Evolutionary conservation across 1,284 basidiomycete species (phyloP).

Genomic region (Leucoagaricus sp.): DNA sequence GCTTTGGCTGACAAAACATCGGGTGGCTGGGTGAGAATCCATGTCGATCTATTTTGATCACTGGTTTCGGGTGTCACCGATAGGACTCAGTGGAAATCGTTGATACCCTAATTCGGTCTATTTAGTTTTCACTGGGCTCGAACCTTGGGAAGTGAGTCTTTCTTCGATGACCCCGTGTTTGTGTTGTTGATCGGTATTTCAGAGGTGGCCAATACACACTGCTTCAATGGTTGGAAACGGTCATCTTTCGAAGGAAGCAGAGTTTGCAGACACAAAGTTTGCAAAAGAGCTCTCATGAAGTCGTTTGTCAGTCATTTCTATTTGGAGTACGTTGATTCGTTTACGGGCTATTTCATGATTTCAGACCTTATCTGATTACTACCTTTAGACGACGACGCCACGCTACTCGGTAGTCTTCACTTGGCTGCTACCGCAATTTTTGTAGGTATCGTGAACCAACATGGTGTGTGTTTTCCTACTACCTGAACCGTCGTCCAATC

Average conservation of each 20-base stretch:
- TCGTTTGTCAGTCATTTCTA: constrained; percentile 77
- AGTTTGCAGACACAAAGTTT: constrained; percentile 73
- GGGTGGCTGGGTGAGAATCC: too few relatives aligned
- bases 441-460: constrained; percentile 75
- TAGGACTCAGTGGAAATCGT: too few relatives aligned
- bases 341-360: background rate
- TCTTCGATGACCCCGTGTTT: background rate
- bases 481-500: background rate
- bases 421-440: constrained; percentile 80
- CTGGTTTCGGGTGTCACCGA: too few relatives aligned
- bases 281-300: constrained; percentile 62
- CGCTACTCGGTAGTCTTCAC: constrained; percentile 90
- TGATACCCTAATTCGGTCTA: too few relatives aligned
- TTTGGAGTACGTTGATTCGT: constrained; percentile 62
- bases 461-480: constrained; percentile 51
- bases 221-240: constrained; percentile 86
- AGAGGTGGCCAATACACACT: constrained; percentile 83
- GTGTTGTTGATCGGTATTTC: background rate
- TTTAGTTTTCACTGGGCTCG: too few relatives aligned
- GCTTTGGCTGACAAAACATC: too few relatives aligned
- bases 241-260: constrained; percentile 88
- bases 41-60: too few relatives aligned
- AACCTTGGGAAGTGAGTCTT: constrained; percentile 41
- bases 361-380: background rate
- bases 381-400: constrained; percentile 86